Conservation (phyloP, 1,284 basidiomycete genomes). For the Coriolopsis trogii region DNA sequence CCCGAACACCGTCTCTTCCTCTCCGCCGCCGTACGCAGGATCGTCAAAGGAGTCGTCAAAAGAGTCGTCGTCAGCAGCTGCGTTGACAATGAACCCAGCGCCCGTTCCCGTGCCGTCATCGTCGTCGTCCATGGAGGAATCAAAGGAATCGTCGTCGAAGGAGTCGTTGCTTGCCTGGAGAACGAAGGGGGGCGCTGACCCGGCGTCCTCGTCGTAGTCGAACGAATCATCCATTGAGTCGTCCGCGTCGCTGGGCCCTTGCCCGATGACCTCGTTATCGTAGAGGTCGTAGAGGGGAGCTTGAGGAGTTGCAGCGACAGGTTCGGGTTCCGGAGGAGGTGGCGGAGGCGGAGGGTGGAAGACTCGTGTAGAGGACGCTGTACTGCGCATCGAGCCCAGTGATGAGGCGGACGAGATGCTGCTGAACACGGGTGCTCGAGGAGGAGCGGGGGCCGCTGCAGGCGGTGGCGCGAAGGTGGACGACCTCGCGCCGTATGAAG, state of each 20-base stretch:
- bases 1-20: slow-evolving; percentile 73
- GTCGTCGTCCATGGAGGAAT: slow-evolving; percentile 29
- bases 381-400: slow-evolving; percentile 6
- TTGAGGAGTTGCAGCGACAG: slow-evolving; percentile 31
- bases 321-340: slow-evolving; percentile 4
- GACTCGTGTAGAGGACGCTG: slow-evolving; percentile 10
- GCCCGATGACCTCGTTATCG: slow-evolving; percentile 31
- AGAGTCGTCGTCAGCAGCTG: slow-evolving; percentile 26
- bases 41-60: slow-evolving; percentile 49
- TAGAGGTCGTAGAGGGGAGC: slow-evolving; percentile 29
- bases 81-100: slow-evolving; percentile 50
- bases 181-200: slow-evolving; percentile 35
- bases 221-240: slow-evolving; percentile 64
- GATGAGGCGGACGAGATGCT: slow-evolving; percentile 15
- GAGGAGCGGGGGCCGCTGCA: background rate
- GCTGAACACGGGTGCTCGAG: slow-evolving; percentile 1
- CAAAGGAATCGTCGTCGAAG: slow-evolving; percentile 32
- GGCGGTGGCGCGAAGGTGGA: background rate
- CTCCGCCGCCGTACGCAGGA: slow-evolving; percentile 35
- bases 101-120: slow-evolving; percentile 31
- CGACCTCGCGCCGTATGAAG: slow-evolving; percentile 12
- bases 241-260: slow-evolving; percentile 38
- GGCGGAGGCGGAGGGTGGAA: slow-evolving; percentile 11
- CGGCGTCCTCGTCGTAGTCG: slow-evolving; percentile 43
- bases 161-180: slow-evolving; percentile 45